Base-by-base conservation (phyloP, 2,329 filamentous ascomycete genomes). In the Fusarium agapanthi region DNA sequence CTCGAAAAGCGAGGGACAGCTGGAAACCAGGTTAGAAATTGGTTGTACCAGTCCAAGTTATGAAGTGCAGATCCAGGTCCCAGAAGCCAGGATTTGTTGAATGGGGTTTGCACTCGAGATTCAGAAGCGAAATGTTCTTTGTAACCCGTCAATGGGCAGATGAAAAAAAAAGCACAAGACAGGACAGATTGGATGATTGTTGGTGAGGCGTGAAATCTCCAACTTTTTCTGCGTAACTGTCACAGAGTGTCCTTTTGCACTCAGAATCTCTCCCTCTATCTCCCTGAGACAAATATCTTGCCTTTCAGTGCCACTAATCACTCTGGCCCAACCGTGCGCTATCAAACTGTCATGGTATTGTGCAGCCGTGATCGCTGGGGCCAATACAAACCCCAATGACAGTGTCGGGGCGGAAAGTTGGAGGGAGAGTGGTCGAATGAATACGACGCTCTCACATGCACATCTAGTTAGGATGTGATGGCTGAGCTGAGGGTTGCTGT, bases 231-330 rank as follows among this genome's bases (percentile, higher is more conserved):
- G 45, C 61, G 67, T 28, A 65, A 54, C 53, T 57, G 57, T 57
- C 59, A 54, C 54, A 73, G 67, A 57, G 71, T 50, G 67, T 65
- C 64, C 63, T 72, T 54, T 72, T 60, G 66, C 67, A 65, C 56
- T 47, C 28, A 38, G 35, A 15, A 48, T 24, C 51, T 71, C 67
- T 66, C 66, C 57, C 66, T 69, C 65, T 56, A 51, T 64, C 59
- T 74, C 67, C 44, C 58, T 68, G 48, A 55, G 54, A 67, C 70
- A 50, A 53, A 63, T 74, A 72, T 72, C 71, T 74, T 65, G 63
- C 67, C 51, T 58, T 61, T 48, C 45, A 62, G 53, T 72, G 71
- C 71, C 67, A 73, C 71, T 60, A 72, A 65, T 72, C 71, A 73
- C 71, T 73, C 44, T 64, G 56, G 43, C 62, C 47, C 59, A 71